Base-by-base conservation (phyloP, 2,329 filamentous ascomycete species). In the Zymoseptoria pseudotritici region DNA sequence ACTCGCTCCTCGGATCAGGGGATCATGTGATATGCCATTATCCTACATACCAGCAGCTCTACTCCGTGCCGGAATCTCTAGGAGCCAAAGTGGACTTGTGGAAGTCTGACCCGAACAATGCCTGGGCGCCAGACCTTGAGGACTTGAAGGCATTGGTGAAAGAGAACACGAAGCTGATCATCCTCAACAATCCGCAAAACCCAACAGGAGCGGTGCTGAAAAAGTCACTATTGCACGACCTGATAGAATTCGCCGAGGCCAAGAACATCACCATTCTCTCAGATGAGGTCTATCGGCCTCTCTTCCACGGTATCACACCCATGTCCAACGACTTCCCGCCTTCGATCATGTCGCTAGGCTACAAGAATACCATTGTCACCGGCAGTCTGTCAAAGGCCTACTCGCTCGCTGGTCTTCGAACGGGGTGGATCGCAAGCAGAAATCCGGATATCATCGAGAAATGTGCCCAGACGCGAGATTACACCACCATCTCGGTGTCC, bases 21-120 rank as follows among this genome's bases (percentile, higher is more conserved):
- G 90, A 96, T 70, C 91, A 96, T 79, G 88, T 93, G 53, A 82
- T 96, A 60, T 94, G 89, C 69, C 88, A 94, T 60, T 90, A 91
- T 71, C 91, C 91, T 11, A 93, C 90, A 0, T 95, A 94, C 69
- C 89, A 94, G 72, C 90, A 94, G 68, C 80, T 96, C 1, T 94
- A 93, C 70, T 79, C 85, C 9, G 83, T 95, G 0, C 90, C 91
- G 0, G 79, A 81, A 65, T 87, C 85, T 46, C 76, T 95, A 4
- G 90, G 91, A 0, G 90, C 89, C 0, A 83, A 90, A 60, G 88
- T 95, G 17, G 85, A 86, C 50, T 73, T 93, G 10, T 96, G 91
- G 91, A 85, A 83, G 70, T 79, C 90, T 8, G 81, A 80, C 54
- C 79, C 83, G 49, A 78, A 84, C 21, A 81, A 89, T 54, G 80